Evolutionary conservation across 257 asterid species (phyloP).

Genomic region (Verbena officinalis): DNA sequence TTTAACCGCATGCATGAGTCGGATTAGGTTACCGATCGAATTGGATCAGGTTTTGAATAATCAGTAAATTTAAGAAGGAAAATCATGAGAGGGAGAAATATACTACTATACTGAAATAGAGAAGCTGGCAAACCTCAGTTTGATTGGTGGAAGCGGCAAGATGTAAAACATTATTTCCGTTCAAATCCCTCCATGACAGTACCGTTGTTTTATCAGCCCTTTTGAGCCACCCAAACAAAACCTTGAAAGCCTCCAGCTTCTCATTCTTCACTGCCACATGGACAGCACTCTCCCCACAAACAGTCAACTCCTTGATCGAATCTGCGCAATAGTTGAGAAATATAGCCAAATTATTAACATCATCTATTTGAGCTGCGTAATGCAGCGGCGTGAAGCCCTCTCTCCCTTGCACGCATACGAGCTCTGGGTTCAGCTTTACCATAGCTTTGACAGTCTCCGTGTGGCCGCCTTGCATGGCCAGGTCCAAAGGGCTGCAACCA

Average conservation of each 20-base stretch:
- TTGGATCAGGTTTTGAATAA: too few species aligned
- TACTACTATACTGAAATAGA: too few species aligned
- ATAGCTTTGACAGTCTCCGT: neutral
- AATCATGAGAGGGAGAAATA: too few species aligned
- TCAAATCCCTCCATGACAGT: neutral
- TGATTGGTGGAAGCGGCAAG: neutral
- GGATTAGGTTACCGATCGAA: too few species aligned
- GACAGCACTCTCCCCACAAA: neutral
- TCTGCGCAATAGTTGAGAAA: neutral
- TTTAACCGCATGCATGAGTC: too few species aligned
- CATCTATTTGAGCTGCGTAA: neutral
- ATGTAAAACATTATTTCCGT: neutral
- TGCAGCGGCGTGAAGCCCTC: constrained; percentile 2
- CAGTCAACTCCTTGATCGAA: neutral
- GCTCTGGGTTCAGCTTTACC: neutral
- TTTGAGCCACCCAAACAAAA: neutral
- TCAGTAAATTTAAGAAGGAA: too few species aligned
- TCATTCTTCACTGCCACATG: neutral
- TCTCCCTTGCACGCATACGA: neutral
- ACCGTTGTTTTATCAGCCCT: neutral
- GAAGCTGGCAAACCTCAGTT: neutral
- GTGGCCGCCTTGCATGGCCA: neutral
- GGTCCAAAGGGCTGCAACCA: neutral
- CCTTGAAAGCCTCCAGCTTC: neutral
- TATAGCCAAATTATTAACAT: neutral